phyloP scores from a whole-genome alignment of 2,329 filamentous ascomycete genomes.

The Scytalidium lignicola region DNA sequence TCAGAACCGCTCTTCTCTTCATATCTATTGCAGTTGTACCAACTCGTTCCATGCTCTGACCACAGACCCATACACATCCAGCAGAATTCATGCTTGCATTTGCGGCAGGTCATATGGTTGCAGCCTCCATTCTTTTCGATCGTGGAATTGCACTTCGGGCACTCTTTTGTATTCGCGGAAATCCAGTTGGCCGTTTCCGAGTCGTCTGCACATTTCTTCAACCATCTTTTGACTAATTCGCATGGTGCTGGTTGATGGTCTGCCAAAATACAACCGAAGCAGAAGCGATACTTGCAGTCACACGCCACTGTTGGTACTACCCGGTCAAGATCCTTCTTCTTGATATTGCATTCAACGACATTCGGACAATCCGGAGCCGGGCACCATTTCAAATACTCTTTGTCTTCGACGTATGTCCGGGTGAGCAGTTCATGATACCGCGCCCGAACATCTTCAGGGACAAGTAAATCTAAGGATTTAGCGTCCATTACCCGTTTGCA shows the following conservation, averaged over 20 bases:
- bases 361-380: constrained; percentile 96
- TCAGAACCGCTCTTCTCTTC: constrained; percentile 94
- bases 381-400: constrained; percentile 94
- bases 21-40: constrained; percentile 98
- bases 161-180: constrained; percentile 97
- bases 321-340: constrained; percentile 77
- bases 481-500: constrained; percentile 91
- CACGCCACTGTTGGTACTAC: constrained; percentile 90
- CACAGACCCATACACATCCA: constrained; percentile 99
- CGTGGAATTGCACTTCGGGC: constrained; percentile 89
- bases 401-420: constrained; percentile 94
- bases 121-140: constrained; percentile 99
- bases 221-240: constrained; percentile 84
- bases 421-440: constrained; percentile 84
- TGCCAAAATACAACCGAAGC: constrained; percentile 84
- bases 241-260: constrained; percentile 96
- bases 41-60: constrained; percentile 97
- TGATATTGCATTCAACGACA: constrained; percentile 81
- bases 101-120: constrained; percentile 96
- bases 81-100: constrained; percentile 95
- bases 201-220: constrained; percentile 98
- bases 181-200: constrained; percentile 99
- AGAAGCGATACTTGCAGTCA: constrained; percentile 80
- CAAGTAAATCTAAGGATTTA: constrained; percentile 75
- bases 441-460: constrained; percentile 47